Evolutionary conservation across 495 filamentous ascomycete species (phyloP).

Genomic region (Penicillium riverlandense): DNA sequence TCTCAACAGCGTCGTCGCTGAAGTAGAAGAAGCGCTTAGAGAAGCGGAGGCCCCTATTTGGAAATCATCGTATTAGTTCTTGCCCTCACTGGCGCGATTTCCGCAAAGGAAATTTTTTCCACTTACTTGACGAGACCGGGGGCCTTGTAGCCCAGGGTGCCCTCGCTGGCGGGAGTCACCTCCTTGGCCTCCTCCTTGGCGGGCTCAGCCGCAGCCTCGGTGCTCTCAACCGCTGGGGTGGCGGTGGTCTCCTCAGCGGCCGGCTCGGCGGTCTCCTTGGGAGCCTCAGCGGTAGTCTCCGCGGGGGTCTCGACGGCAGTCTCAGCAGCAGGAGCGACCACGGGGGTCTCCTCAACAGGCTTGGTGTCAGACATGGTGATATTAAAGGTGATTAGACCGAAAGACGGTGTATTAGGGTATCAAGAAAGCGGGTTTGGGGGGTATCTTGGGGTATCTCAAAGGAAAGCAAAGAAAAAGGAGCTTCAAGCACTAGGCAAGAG

Average conservation of each 20-base stretch:
- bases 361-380: constrained; percentile 43
- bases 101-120: too few species aligned
- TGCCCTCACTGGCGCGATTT: too few species aligned
- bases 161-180: constrained; percentile 53
- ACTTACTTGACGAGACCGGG: constrained; percentile 82
- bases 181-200: constrained; percentile 39
- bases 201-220: constrained; percentile 41
- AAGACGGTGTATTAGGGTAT: constrained; percentile 20
- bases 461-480: constrained; percentile 36
- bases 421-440: constrained; percentile 21
- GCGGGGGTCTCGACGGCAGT: constrained; percentile 22
- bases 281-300: constrained; percentile 27
- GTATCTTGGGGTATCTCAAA: constrained; percentile 39
- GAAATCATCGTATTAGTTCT: too few species aligned
- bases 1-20: constrained; percentile 69
- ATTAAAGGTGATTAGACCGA: constrained; percentile 23
- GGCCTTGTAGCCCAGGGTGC: constrained; percentile 77
- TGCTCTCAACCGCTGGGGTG: constrained; percentile 16
- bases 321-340: constrained; percentile 32
- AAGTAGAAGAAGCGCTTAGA: constrained; percentile 91
- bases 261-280: constrained; percentile 31
- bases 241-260: constrained; percentile 16
- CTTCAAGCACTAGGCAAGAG: constrained; percentile 12
- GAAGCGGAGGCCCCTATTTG: constrained; percentile 52
- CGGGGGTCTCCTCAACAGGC: constrained; percentile 42